These are phyloP conservation scores for Venturia carpophila DNA, from an alignment of 2,329 filamentous ascomycete species.

Conservation along the genomic window DNA sequence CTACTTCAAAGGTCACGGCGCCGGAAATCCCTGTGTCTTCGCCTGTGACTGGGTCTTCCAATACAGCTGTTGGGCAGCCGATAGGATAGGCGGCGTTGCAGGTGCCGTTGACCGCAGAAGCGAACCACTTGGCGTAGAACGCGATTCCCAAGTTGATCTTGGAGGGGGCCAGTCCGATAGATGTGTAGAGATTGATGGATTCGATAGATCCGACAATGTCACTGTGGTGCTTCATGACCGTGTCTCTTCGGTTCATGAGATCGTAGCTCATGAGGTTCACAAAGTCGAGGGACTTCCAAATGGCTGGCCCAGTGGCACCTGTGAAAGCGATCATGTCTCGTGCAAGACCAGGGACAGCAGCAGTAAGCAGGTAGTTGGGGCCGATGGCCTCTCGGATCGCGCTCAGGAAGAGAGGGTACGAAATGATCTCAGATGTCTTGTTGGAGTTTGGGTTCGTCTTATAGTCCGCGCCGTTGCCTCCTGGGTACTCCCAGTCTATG, in stretches of 20 bases:
- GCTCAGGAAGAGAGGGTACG: constrained; percentile 53
- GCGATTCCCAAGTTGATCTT: constrained; percentile 60
- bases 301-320: constrained; percentile 46
- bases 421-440: constrained; percentile 53
- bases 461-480: constrained; percentile 63
- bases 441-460: constrained; percentile 51
- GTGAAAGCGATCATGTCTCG: constrained; percentile 64
- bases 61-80: constrained; percentile 50
- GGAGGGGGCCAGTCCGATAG: constrained; percentile 45
- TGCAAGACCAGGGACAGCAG: constrained; percentile 56
- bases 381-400: constrained; percentile 53
- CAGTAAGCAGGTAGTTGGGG: constrained; percentile 52
- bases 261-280: constrained; percentile 69
- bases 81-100: constrained; percentile 42
- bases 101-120: constrained; percentile 42
- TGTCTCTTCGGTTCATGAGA: constrained; percentile 62
- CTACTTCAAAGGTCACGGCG: constrained; percentile 43
- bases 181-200: constrained; percentile 51
- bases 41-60: constrained; percentile 54
- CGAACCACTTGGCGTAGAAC: constrained; percentile 63
- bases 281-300: constrained; percentile 55
- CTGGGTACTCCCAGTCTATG: constrained; percentile 59
- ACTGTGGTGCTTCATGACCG: constrained; percentile 55
- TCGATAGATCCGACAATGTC: constrained; percentile 50
- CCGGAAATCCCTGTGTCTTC: constrained; percentile 51